phyloP scores from a whole-genome alignment of 805 yeast species.

The Diddensiella caesifluorescens region DNA sequence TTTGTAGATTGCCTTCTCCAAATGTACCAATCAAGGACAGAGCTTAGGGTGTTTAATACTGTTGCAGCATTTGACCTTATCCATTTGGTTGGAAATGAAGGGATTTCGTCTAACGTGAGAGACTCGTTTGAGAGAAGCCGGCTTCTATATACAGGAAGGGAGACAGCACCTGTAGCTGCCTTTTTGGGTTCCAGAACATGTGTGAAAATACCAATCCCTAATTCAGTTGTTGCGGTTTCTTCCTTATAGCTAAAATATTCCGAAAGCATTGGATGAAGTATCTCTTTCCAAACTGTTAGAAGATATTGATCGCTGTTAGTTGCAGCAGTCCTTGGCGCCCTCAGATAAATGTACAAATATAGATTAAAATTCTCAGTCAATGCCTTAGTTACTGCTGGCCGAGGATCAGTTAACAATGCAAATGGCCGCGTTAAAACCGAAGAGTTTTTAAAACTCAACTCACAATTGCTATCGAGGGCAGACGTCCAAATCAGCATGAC shows the following conservation, averaged over 20 bases:
- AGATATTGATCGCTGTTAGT: background rate
- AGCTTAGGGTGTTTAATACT: no score
- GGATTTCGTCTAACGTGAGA: slow-evolving; percentile 12
- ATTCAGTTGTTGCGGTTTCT: background rate
- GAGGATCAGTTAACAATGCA: slow-evolving; percentile 9
- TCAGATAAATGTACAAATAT: slow-evolving; percentile 6
- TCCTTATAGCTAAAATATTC: no score
- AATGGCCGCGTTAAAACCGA: slow-evolving; percentile 17
- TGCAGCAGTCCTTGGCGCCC: slow-evolving; percentile 1
- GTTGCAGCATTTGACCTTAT: slow-evolving; percentile 9
- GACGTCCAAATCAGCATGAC: slow-evolving; percentile 18
- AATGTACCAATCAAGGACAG: no score
- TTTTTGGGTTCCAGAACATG: slow-evolving; percentile 4
- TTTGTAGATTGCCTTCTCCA: no score
- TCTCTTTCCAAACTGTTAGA: background rate
- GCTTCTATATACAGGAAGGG: no score
- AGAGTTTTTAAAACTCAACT: slow-evolving; percentile 2
- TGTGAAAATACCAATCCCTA: background rate
- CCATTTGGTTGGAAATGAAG: slow-evolving; percentile 17
- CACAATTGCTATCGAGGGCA: slow-evolving; percentile 2
- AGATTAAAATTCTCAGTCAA: slow-evolving; percentile 8
- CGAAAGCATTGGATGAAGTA: background rate
- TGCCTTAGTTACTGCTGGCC: slow-evolving; percentile 12
- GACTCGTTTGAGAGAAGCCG: slow-evolving; percentile 7
- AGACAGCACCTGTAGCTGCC: no score